phyloP scores from a whole-genome alignment of 371 early-diverging fungal species.

The Fennellomyces sp. region DNA sequence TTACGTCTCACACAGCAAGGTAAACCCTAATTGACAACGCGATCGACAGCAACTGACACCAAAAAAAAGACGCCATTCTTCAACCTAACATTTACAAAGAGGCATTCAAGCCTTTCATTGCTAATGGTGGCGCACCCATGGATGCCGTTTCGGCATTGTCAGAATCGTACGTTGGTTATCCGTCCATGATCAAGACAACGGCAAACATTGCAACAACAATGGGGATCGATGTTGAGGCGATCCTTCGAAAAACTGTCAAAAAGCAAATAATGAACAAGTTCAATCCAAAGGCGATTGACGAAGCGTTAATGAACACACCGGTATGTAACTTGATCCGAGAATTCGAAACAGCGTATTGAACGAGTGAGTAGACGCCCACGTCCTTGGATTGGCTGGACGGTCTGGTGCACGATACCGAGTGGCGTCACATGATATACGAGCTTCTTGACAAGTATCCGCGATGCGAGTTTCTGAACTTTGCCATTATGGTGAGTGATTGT shows the following conservation, averaged over 20 bases:
- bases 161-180: constrained; percentile 68
- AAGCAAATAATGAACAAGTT: constrained; percentile 60
- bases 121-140: constrained; percentile 66
- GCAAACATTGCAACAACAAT: constrained; percentile 46
- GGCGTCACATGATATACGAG: constrained; percentile 69
- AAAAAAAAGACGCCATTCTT: constrained; percentile 61
- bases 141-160: constrained; percentile 61
- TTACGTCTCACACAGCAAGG: constrained; percentile 23
- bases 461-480: constrained; percentile 62
- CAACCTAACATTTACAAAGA: constrained; percentile 57
- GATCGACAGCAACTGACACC: not conserved
- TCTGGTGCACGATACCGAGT: constrained; percentile 59
- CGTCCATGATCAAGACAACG: constrained; percentile 68
- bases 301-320: constrained; percentile 42
- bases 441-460: constrained; percentile 61
- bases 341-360: constrained; percentile 8
- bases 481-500: constrained; percentile 53
- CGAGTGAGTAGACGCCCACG: constrained; percentile 46
- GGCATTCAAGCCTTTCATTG: constrained; percentile 51
- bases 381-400: constrained; percentile 50
- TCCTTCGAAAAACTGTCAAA: constrained; percentile 58
- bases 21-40: not conserved
- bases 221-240: constrained; percentile 44
- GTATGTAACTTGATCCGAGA: constrained; percentile 24
- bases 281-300: constrained; percentile 60